Evolutionary conservation across 768 basidiomycete species (phyloP).

Genomic region (Lentinus tigrinus): DNA sequence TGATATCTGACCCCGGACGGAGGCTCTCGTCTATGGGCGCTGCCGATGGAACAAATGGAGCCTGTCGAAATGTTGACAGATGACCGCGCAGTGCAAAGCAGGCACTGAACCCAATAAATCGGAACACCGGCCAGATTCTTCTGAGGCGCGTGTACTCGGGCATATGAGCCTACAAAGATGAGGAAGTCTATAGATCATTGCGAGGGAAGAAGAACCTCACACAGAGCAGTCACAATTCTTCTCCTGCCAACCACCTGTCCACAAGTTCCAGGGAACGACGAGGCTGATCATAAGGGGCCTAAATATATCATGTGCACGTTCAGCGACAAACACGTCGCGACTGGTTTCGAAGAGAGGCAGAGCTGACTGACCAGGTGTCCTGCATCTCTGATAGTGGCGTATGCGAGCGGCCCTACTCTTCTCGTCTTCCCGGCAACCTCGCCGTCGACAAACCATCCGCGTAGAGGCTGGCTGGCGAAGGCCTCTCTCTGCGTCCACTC

Average conservation of each 20-base stretch:
- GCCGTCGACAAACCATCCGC: constrained; percentile 55
- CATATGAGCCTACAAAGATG: no score
- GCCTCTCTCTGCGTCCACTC: constrained; percentile 55
- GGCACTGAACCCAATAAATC: no score
- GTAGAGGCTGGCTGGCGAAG: constrained; percentile 41
- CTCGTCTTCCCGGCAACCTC: constrained; percentile 54
- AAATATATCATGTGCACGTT: background rate
- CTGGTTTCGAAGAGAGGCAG: constrained; percentile 17
- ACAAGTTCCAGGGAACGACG: constrained; percentile 49
- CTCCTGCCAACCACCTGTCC: constrained; percentile 45
- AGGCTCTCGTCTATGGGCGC: no score
- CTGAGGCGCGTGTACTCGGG: no score
- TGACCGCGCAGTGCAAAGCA: no score
- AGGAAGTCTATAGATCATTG: no score
- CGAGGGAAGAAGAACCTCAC: no score
- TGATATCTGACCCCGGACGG: no score
- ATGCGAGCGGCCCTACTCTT: constrained; percentile 55
- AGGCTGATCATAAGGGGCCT: constrained; percentile 67
- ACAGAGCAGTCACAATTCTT: constrained; percentile 18
- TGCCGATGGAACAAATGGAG: no score
- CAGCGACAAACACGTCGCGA: background rate
- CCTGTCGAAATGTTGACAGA: no score
- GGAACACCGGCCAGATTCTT: no score
- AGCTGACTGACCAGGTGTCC: constrained; percentile 62
- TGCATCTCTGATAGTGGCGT: constrained; percentile 59